Percentiles rank a stretch among this genome's conserved stretches.
These are phyloP conservation scores for Pseudocercospora cruenta DNA, from an alignment of 2,329 filamentous ascomycete genomes.

Conservation along the genomic window DNA sequence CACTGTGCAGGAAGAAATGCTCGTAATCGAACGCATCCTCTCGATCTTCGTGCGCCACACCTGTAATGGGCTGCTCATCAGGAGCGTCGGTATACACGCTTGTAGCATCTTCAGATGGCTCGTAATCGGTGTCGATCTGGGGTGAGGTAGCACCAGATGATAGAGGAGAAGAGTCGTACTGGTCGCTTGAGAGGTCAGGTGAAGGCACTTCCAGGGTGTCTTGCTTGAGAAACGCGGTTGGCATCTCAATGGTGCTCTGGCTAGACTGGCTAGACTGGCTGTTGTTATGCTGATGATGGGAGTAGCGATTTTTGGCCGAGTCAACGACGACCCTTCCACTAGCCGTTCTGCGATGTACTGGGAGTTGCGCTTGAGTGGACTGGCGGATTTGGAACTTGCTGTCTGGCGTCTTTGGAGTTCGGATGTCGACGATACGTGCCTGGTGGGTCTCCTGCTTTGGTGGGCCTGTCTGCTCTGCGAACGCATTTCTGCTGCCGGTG, in stretches of 20 bases:
- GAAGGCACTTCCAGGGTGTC: conserved; percentile 29
- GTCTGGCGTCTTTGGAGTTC: conserved; percentile 16
- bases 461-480: conserved; percentile 29
- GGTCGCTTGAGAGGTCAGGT: conserved; percentile 15
- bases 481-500: conserved; percentile 33
- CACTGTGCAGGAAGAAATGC: conserved; percentile 91
- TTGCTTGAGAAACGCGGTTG: conserved; percentile 10
- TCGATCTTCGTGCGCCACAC: conserved; percentile 77
- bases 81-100: conserved; percentile 53
- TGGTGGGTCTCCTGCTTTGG: conserved; percentile 13
- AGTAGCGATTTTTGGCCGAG: conserved; percentile 32
- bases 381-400: conserved; percentile 22
- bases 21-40: conserved; percentile 96
- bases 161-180: conserved; percentile 29
- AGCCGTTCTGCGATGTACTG: conserved; percentile 31
- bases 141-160: conserved; percentile 22
- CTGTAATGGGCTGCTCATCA: conserved; percentile 27
- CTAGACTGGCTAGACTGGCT: conserved; percentile 21
- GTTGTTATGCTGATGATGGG: conserved; percentile 30
- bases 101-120: conserved; percentile 28
- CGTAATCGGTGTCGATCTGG: conserved; percentile 22
- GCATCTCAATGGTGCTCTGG: conserved; percentile 11
- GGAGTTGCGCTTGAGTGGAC: conserved; percentile 4
- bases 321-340: conserved; percentile 32
- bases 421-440: conserved; percentile 21